Base-by-base conservation (phyloP, 2,329 filamentous ascomycete species). In the Curvularia sp. region DNA sequence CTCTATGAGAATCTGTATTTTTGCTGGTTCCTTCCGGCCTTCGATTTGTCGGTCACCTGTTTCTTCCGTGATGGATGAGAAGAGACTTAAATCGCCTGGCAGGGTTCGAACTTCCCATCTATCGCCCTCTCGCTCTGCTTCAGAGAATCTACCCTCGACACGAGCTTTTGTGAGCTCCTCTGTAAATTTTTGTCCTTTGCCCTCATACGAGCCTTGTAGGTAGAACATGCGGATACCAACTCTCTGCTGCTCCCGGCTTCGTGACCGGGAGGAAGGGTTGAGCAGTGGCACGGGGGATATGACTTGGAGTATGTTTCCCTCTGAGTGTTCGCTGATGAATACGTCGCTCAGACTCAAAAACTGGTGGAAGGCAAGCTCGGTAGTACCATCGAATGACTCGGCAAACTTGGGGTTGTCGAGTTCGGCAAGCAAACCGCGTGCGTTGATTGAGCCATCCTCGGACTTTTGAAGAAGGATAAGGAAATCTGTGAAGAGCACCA, bases 101-200 rank as follows among this genome's bases (percentile, higher is more conserved):
- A 84, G 82, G 19, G 88, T 90, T 36, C 92, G 86, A 30, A 96
- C 84, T 30, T 90, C 90, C 93, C 92, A 97, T 67, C 85, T 87
- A 15, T 88, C 84, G 57, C 89, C 86, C 74, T 97, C 92, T 57
- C 93, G 87, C 79, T 97, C 92, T n/a, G 81, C 76, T 73, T 97
- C 93, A 0, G 90, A 81, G 70, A 96, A 97, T 10, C 93, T 86
- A 5, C 88, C 90, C 77, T 97, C 94, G 13, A 97, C 87, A 63
- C 89, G 87, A 8, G 93, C 93, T 78, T 94, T 96, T 47, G 88
- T 87, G 12, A 97, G 83, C 64, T 98, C 95, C 77, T 98, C 94
- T 27, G 87, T 87, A 77, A 92, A 88, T 60, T 89, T 91, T 18
- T 83, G 80, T 1, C 90, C 91, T 74, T 89, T 93, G 25, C 88